These are phyloP conservation scores for Zizania latifolia DNA, from an alignment of 176 grass and related monocot species.

Conservation along the genomic window DNA sequence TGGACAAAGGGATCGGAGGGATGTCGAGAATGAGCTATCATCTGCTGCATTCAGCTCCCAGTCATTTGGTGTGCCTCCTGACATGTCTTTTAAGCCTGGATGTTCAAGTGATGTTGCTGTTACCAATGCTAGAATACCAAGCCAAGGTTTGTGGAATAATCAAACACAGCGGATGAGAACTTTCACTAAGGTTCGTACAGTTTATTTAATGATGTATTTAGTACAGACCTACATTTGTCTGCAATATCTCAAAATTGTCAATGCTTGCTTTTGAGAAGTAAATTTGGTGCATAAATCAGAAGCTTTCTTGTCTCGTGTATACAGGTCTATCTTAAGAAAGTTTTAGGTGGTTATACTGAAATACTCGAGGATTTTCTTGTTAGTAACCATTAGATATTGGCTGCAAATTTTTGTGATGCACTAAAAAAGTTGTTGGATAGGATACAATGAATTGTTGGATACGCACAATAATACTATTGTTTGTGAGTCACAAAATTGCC, in stretches of 20 bases:
- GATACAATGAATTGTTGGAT: neutral
- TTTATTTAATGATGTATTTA: constrained; percentile 12
- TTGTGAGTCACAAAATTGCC: neutral
- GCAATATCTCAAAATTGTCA: neutral
- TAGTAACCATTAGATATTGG: neutral
- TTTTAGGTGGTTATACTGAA: neutral
- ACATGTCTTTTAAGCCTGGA: constrained; percentile 80
- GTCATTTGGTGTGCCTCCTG: constrained; percentile 78
- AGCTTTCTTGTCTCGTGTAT: neutral
- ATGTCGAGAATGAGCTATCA: constrained; percentile 81
- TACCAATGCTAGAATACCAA: constrained; percentile 58
- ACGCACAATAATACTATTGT: neutral
- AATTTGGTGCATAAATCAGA: neutral
- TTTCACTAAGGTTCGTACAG: constrained; percentile 78
- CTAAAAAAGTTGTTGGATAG: neutral
- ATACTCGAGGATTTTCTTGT: neutral
- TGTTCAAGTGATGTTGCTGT: constrained; percentile 82
- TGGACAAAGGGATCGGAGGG: constrained; percentile 65
- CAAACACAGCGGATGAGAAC: constrained; percentile 88
- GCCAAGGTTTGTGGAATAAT: constrained; percentile 73
- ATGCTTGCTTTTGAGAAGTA: neutral
- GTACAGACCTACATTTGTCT: neutral
- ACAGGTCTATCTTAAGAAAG: neutral
- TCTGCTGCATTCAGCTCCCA: constrained; percentile 95
- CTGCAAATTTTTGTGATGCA: constrained; percentile 11